These are phyloP conservation scores for Senna tora DNA, from an alignment of 306 rosid species.

Conservation along the genomic window DNA sequence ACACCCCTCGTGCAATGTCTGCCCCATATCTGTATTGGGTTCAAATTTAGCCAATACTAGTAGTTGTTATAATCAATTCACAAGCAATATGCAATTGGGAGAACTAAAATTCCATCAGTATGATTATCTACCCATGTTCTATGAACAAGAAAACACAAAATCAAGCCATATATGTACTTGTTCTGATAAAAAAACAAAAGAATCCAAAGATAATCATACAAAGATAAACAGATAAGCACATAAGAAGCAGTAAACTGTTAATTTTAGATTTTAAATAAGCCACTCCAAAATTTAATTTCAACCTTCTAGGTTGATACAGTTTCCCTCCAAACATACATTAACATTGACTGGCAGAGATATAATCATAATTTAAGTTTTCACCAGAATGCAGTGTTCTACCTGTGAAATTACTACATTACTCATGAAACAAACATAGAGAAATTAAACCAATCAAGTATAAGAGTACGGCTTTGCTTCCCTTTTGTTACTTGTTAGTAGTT, in stretches of 20 bases:
- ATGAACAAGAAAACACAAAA: too few species aligned
- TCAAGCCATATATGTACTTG: background rate
- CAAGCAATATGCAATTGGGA: background rate
- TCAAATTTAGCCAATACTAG: conserved; percentile 38
- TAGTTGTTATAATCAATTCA: conserved; percentile 12
- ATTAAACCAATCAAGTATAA: background rate
- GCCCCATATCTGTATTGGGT: conserved; percentile 80
- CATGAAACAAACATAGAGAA: background rate
- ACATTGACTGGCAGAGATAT: background rate
- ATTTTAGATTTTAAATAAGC: background rate
- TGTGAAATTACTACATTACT: background rate
- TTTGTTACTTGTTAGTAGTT: background rate
- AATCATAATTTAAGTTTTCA: background rate
- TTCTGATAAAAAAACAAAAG: background rate
- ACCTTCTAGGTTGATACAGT: background rate
- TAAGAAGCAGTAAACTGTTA: background rate
- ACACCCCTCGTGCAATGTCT: conserved; percentile 95
- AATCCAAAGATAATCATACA: background rate
- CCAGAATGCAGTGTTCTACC: conserved; percentile 7
- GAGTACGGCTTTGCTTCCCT: background rate
- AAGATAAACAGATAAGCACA: background rate
- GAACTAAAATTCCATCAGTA: conserved; percentile 15
- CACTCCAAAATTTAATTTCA: background rate
- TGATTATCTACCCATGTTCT: too few species aligned
- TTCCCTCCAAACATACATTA: background rate